Conservation (phyloP, 169 alveolate genomes). For the Amoebophrya sp. region DNA sequence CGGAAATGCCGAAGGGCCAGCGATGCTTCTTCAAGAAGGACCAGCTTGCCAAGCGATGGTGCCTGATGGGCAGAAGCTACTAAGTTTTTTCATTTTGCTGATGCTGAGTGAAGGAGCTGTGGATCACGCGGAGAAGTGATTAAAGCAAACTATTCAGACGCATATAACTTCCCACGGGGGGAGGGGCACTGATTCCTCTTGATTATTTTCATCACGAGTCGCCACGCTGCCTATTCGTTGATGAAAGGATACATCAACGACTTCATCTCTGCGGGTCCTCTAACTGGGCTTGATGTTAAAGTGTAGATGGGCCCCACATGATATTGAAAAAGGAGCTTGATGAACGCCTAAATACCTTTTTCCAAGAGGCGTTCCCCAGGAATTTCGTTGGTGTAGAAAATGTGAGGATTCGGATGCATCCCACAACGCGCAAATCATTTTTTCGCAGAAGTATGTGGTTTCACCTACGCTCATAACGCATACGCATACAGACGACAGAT, state of each 20-base stretch:
- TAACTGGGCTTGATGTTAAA: too few species aligned
- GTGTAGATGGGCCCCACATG: too few species aligned
- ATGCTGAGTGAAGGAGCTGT: neutral
- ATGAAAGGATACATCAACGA: neutral
- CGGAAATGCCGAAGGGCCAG: constrained; percentile 17
- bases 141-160: neutral
- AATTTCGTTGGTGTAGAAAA: too few species aligned
- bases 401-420: too few species aligned
- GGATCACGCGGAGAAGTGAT: neutral
- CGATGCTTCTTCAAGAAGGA: constrained; percentile 14
- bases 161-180: neutral
- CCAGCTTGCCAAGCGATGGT: neutral
- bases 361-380: too few species aligned
- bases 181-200: neutral
- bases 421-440: too few species aligned
- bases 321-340: too few species aligned
- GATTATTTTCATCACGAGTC: neutral
- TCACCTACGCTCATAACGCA: too few species aligned
- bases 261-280: neutral
- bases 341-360: too few species aligned
- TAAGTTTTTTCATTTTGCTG: neutral
- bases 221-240: neutral
- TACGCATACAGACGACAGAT: too few species aligned
- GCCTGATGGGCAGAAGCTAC: neutral
- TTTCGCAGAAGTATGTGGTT: too few species aligned